Conservation (phyloP, 257 asterid genomes). For the Fraxinus excelsior region DNA sequence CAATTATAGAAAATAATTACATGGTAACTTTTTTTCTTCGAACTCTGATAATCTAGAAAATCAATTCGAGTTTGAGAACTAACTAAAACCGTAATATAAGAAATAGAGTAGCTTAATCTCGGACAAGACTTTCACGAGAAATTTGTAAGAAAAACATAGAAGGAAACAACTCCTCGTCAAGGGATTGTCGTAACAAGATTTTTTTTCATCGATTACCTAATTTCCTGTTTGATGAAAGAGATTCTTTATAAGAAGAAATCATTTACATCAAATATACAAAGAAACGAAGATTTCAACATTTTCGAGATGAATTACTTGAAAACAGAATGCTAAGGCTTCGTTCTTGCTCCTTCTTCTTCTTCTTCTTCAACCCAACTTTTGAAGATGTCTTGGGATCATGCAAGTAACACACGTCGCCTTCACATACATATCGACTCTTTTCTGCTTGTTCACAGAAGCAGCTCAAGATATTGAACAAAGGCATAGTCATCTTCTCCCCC, state of each 20-base stretch:
- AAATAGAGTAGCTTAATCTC: background rate
- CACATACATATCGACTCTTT: slow-evolving; percentile 27
- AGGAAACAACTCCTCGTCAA: background rate
- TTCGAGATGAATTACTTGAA: background rate
- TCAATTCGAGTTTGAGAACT: background rate
- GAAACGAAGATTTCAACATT: background rate
- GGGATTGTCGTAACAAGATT: too few relatives aligned
- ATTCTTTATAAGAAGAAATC: background rate
- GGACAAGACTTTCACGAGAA: background rate
- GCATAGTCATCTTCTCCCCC: slow-evolving; percentile 22
- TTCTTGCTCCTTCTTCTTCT: background rate
- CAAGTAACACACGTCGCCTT: slow-evolving; percentile 44
- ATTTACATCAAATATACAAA: background rate
- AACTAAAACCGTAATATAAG: background rate
- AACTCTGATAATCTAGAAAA: background rate
- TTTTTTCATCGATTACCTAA: too few relatives aligned
- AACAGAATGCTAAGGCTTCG: background rate
- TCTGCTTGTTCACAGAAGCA: slow-evolving; percentile 40
- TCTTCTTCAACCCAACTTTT: slow-evolving; percentile 25
- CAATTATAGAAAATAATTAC: too few relatives aligned
- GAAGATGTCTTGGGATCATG: slow-evolving; percentile 24
- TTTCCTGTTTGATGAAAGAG: background rate
- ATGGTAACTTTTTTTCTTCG: background rate
- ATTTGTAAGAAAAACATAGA: background rate
- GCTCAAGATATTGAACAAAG: slow-evolving; percentile 35